Percentiles rank a stretch among this genome's conserved stretches.
phyloP scores from a whole-genome alignment of 176 grass and related monocot species.

The Guadua angustifolia region DNA sequence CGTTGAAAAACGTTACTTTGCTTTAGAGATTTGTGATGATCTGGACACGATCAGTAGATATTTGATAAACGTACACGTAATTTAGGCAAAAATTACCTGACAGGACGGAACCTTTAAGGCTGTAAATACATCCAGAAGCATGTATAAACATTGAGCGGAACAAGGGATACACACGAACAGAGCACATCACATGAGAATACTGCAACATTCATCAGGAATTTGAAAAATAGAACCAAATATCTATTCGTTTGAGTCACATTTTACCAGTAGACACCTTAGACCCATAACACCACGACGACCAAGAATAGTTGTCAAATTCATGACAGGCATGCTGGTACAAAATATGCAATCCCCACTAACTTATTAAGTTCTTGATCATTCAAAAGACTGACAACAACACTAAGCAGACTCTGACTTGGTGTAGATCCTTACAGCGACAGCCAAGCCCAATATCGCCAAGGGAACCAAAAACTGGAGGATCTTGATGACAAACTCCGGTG shows the following conservation, averaged over 20 bases:
- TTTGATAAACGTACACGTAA: no score
- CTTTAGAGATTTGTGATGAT: no score
- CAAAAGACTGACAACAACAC: background rate
- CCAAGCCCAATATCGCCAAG: conserved; percentile 72
- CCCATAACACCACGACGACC: conserved; percentile 22
- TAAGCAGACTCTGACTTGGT: conserved; percentile 72
- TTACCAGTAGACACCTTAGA: conserved; percentile 22
- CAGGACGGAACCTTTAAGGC: no score
- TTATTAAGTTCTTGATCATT: conserved; percentile 50
- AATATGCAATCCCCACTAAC: conserved; percentile 44
- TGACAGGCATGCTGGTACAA: conserved; percentile 32
- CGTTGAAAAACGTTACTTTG: no score
- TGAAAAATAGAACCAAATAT: conserved; percentile 33
- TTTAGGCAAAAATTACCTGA: no score
- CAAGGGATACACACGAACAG: background rate
- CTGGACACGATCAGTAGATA: no score
- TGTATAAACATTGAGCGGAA: background rate
- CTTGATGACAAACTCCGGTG: conserved; percentile 79
- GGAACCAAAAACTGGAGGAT: conserved; percentile 92
- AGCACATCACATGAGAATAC: background rate
- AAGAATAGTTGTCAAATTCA: conserved; percentile 26
- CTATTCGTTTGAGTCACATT: conserved; percentile 19
- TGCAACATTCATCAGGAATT: background rate
- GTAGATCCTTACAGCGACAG: conserved; percentile 78
- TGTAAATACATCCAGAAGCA: conserved; percentile 4